phyloP scores from a whole-genome alignment of 2,329 filamentous ascomycete species.

The Leptographium flavum region DNA sequence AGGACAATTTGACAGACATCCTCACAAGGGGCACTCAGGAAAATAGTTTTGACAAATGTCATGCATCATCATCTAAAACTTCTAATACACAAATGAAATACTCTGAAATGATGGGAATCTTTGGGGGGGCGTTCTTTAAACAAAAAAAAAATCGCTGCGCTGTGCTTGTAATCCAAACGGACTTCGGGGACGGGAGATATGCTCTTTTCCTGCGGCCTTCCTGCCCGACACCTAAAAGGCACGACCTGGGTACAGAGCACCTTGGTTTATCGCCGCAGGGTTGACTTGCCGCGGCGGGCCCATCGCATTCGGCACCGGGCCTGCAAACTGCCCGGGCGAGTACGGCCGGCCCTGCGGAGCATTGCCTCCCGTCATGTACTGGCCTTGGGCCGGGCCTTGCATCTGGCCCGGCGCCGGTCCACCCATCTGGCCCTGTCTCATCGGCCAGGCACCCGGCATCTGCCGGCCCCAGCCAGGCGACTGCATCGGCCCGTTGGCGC shows the following conservation, averaged over 20 bases:
- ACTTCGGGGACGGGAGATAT: background rate
- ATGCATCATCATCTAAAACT: background rate
- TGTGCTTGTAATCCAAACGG: background rate
- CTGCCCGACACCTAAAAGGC: slow-evolving; percentile 20
- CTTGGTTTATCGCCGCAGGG: slow-evolving; percentile 11
- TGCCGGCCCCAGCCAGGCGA: background rate
- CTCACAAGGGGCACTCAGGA: too few relatives aligned
- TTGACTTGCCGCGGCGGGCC: slow-evolving; percentile 4
- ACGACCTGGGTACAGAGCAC: slow-evolving; percentile 17
- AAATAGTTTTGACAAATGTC: background rate
- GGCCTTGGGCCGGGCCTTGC: slow-evolving; percentile 9
- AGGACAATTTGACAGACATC: too few relatives aligned
- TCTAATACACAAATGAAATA: background rate
- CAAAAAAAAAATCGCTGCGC: background rate
- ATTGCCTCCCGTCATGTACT: background rate
- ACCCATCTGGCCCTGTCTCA: background rate
- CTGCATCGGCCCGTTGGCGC: background rate
- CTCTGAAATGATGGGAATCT: background rate
- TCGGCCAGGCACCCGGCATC: slow-evolving; percentile 5
- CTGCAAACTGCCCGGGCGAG: background rate
- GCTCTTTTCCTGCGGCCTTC: background rate
- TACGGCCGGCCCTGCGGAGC: background rate
- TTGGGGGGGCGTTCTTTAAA: background rate
- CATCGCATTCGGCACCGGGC: slow-evolving; percentile 14
- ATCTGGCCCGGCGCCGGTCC: background rate